Evolutionary conservation across 2,329 filamentous ascomycete species (phyloP).

Genomic region (Monilinia laxa): DNA sequence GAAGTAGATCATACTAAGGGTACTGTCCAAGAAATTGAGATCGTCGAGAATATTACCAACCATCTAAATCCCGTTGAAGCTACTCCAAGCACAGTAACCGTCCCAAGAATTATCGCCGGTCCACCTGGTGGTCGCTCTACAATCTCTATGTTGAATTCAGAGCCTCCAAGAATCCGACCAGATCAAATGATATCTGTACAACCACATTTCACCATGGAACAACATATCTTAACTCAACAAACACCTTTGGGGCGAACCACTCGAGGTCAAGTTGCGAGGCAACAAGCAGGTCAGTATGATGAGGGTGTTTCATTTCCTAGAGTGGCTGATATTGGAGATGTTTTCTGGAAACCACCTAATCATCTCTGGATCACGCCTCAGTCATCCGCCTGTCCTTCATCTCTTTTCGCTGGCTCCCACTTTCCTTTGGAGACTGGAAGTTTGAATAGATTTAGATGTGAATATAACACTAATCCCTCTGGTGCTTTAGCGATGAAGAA

Average conservation of each 20-base stretch:
- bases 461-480: constrained; percentile 24
- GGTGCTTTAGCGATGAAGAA: constrained; percentile 31
- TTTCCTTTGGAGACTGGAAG: constrained; percentile 19
- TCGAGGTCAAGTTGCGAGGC: constrained; percentile 35
- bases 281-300: constrained; percentile 40
- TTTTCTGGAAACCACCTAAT: constrained; percentile 19
- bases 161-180: constrained; percentile 4
- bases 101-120: constrained; percentile 7
- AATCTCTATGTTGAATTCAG: neutral
- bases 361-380: constrained; percentile 18
- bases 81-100: constrained; percentile 2
- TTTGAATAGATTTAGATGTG: constrained; percentile 2
- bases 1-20: constrained; percentile 21
- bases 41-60: constrained; percentile 22
- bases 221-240: constrained; percentile 10
- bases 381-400: constrained; percentile 23
- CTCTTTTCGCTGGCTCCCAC: constrained; percentile 25
- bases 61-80: constrained; percentile 7
- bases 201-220: constrained; percentile 2
- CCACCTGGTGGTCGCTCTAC: neutral
- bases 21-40: constrained; percentile 16
- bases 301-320: constrained; percentile 25
- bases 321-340: constrained; percentile 13
- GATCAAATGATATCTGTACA: constrained; percentile 6
- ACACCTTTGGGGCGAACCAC: constrained; percentile 30